Percentiles rank a stretch among this genome's conserved stretches.
Evolutionary conservation across 345 rosid species (phyloP).

Genomic region (Eucalyptus marginata): DNA sequence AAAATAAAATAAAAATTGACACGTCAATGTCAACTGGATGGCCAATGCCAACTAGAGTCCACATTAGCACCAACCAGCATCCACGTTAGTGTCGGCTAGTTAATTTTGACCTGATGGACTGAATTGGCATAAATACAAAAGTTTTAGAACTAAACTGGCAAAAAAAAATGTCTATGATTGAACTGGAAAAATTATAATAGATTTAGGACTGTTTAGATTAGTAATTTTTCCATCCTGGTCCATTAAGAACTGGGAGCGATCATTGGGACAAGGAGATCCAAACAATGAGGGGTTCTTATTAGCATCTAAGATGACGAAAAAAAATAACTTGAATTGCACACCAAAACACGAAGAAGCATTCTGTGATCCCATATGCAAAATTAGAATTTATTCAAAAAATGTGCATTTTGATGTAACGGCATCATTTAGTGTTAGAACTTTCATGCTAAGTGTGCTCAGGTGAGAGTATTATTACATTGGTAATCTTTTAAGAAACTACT

Average conservation of each 20-base stretch:
- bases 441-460: not conserved
- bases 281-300: not conserved
- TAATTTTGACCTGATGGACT: accelerated
- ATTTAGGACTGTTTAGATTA: no score
- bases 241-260: not conserved
- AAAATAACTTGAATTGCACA: not conserved
- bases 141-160: no score
- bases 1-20: no score
- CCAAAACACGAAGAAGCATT: not conserved
- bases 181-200: no score
- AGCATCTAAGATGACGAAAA: not conserved
- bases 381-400: not conserved
- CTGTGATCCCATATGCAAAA: not conserved
- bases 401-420: not conserved
- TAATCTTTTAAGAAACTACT: not conserved
- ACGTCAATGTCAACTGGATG: accelerated
- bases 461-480: not conserved
- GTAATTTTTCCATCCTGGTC: not conserved
- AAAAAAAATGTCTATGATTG: no score
- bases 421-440: not conserved
- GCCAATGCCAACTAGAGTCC: accelerated
- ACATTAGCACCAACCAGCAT: accelerated
- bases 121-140: no score
- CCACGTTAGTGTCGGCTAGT: accelerated
- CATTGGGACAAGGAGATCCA: not conserved